A percentile compares a stretch with the other conserved stretches of the same genome.
These are phyloP conservation scores for Pyrrhoderma lamaoense DNA, from an alignment of 1,284 basidiomycete genomes.

Conservation along the genomic window DNA sequence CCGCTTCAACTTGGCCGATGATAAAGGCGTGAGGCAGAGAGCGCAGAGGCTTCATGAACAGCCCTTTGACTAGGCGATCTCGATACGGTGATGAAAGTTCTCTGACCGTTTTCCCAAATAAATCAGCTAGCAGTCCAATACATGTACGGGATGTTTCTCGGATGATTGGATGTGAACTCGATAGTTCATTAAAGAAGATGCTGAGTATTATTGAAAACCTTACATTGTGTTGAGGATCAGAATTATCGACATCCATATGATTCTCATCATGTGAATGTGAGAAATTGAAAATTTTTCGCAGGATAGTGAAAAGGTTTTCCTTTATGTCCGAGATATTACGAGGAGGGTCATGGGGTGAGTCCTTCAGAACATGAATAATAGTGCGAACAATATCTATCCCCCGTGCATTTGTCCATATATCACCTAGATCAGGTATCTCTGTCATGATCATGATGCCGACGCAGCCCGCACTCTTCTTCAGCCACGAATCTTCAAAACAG, in stretches of 20 bases:
- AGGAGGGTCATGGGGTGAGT: conserved; percentile 88
- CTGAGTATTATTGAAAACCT: conserved; percentile 60
- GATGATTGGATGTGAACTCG: conserved; percentile 82
- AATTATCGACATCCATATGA: conserved; percentile 24
- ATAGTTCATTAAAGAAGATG: conserved; percentile 86
- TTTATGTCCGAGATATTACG: conserved; percentile 76
- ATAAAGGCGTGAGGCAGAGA: conserved; percentile 95
- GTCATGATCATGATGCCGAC: conserved; percentile 77
- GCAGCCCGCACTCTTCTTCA: conserved; percentile 81
- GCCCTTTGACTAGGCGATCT: conserved; percentile 81
- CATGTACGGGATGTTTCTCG: conserved; percentile 81
- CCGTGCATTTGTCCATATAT: conserved; percentile 81
- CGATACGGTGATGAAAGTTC: conserved; percentile 84
- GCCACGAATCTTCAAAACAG: conserved; percentile 87
- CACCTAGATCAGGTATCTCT: conserved; percentile 60
- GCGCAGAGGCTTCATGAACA: conserved; percentile 95
- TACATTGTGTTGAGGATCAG: conserved; percentile 36
- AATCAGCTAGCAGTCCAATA: conserved; percentile 73
- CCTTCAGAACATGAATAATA: conserved; percentile 90
- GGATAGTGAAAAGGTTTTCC: conserved; percentile 71
- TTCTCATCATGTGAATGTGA: conserved; percentile 28
- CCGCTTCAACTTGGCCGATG: conserved; percentile 97
- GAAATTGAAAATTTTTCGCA: conserved; percentile 54
- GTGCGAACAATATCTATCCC: conserved; percentile 90
- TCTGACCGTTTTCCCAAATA: conserved; percentile 65